Percentiles rank a stretch among this genome's conserved stretches.
phyloP scores from a whole-genome alignment of 106 monocot species.

The Dendrobium officinale region DNA sequence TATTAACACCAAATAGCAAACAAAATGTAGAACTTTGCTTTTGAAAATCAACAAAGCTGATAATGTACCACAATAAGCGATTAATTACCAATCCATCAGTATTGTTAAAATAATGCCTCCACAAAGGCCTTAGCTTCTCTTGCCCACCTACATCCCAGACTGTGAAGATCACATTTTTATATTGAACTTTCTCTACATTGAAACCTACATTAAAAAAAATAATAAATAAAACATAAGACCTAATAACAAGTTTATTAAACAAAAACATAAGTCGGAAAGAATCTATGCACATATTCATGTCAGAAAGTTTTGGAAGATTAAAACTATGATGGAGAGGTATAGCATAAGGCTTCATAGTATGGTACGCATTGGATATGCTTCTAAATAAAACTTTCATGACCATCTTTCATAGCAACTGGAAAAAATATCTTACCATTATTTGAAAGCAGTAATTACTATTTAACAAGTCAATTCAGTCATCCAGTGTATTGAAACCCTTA shows the following conservation, averaged over 20 bases:
- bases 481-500: not conserved
- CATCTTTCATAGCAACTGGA: not conserved
- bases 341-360: not conserved
- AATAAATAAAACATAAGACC: not conserved
- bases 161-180: slow-evolving; percentile 81
- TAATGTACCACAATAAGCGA: not conserved
- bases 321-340: not conserved
- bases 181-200: slow-evolving; percentile 81
- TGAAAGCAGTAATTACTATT: not conserved
- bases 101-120: slow-evolving; percentile 98
- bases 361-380: not conserved
- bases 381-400: not conserved
- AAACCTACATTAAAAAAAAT: slow-evolving; percentile 34
- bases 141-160: slow-evolving; percentile 99
- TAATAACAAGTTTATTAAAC: not conserved
- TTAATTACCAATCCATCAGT: slow-evolving; percentile 87
- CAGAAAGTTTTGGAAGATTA: not conserved
- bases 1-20: not conserved
- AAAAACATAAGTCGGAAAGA: not conserved
- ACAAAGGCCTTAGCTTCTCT: slow-evolving; percentile 93
- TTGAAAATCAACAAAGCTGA: not conserved
- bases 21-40: not conserved
- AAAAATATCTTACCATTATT: not conserved
- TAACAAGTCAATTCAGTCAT: not conserved
- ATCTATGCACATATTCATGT: not conserved